A percentile compares a stretch with the other conserved stretches of the same genome.
Evolutionary conservation across 208 protist species (phyloP).

Genomic region (Crithidia thermophila): DNA sequence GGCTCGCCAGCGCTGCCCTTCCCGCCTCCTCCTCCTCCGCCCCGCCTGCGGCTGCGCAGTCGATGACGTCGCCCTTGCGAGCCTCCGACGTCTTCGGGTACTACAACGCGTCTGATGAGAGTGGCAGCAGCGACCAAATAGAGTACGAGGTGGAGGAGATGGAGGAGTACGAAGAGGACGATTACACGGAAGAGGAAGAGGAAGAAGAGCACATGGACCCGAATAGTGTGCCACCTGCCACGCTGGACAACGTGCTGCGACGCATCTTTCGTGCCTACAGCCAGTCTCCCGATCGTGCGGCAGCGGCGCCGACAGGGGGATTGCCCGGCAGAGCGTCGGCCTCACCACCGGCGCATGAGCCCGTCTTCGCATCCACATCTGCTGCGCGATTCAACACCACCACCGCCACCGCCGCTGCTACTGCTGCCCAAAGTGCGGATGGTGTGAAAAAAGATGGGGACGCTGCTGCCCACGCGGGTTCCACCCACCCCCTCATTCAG

Average conservation of each 20-base stretch:
- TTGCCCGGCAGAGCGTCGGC: neutral
- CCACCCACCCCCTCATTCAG: slow-evolving; percentile 38
- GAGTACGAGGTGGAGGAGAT: slow-evolving; percentile 34
- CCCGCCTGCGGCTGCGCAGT: neutral
- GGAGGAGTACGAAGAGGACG: slow-evolving; percentile 22
- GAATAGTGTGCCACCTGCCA: neutral
- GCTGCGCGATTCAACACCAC: no score
- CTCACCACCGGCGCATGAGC: neutral
- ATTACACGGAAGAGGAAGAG: slow-evolving; percentile 4
- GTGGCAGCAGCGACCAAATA: slow-evolving; percentile 8
- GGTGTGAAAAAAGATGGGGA: no score
- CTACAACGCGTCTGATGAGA: slow-evolving; percentile 9
- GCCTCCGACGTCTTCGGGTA: slow-evolving; percentile 18
- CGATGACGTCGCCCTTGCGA: slow-evolving; percentile 1
- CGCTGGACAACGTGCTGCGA: slow-evolving; percentile 27
- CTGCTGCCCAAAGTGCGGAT: no score
- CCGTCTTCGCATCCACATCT: neutral
- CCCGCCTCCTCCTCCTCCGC: neutral
- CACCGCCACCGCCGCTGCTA: neutral
- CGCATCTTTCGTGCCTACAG: slow-evolving; percentile 33
- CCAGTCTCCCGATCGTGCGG: slow-evolving; percentile 14
- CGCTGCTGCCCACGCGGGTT: neutral
- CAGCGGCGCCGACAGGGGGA: no score
- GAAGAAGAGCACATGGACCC: neutral
- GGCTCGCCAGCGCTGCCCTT: neutral